A percentile compares a stretch with the other conserved stretches of the same genome.
Evolutionary conservation across 352 stramenopile genomes (phyloP).

Genomic region (Thraustochytrium sp.): DNA sequence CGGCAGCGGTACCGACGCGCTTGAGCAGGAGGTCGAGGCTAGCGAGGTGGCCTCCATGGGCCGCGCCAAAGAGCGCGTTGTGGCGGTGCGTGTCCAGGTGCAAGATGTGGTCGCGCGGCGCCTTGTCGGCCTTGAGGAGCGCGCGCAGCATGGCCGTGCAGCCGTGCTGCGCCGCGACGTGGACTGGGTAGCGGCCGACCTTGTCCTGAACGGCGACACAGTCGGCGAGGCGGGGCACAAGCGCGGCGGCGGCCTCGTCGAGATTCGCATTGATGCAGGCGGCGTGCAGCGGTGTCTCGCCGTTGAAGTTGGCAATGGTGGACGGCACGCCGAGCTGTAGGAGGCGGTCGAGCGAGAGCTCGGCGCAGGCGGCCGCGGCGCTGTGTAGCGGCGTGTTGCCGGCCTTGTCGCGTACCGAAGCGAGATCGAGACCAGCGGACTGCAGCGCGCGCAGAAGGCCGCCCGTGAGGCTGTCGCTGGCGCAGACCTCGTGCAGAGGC

Average conservation of each 20-base stretch:
- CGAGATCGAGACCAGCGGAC: background rate
- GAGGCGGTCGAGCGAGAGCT: background rate
- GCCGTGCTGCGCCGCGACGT: background rate
- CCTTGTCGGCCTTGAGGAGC: background rate
- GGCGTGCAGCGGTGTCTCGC: background rate
- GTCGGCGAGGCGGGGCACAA: background rate
- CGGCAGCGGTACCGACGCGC: background rate
- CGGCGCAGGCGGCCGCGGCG: background rate
- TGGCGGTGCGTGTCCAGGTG: background rate
- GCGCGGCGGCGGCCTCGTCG: background rate
- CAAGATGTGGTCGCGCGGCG: background rate
- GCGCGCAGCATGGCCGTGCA: background rate
- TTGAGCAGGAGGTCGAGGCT: background rate
- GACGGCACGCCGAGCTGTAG: background rate
- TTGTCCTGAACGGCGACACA: background rate
- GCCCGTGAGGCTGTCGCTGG: background rate
- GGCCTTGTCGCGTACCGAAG: background rate
- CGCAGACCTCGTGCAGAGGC: background rate
- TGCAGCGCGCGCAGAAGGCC: background rate
- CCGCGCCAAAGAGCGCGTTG: background rate
- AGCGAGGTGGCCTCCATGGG: background rate
- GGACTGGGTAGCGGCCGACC: background rate
- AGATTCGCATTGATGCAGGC: background rate
- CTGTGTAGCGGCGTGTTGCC: constrained; percentile 35
- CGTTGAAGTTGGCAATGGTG: background rate